A percentile compares a stretch with the other conserved stretches of the same genome.
Conservation (phyloP, 441 rosid species). For the Croton laevigatus region DNA sequence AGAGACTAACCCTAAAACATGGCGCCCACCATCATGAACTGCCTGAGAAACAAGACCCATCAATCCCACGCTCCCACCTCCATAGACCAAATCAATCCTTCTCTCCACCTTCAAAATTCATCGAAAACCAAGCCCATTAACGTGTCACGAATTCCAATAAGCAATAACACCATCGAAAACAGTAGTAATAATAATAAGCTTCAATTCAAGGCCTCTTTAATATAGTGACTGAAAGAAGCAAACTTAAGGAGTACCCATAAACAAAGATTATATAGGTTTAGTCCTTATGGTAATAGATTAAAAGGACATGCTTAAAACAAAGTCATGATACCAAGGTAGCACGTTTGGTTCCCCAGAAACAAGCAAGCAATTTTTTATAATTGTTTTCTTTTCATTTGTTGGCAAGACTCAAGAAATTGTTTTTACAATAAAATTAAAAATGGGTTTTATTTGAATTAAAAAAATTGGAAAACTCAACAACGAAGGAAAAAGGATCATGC, state of each 20-base stretch:
- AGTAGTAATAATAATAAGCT: constrained; percentile 22
- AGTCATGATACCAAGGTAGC: constrained; percentile 59
- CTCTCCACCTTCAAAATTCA: constrained; percentile 76
- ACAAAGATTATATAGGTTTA: constrained; percentile 32
- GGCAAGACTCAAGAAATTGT: neutral
- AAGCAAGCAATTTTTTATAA: constrained; percentile 11
- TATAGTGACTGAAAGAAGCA: constrained; percentile 14
- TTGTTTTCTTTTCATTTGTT: neutral
- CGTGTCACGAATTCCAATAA: constrained; percentile 35
- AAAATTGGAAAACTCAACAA: neutral
- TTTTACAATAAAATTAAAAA: neutral
- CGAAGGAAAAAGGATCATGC: constrained; percentile 60
- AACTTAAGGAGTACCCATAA: constrained; percentile 35
- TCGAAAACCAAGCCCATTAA: constrained; percentile 40
- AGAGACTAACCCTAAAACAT: constrained; percentile 87
- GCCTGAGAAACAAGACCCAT: constrained; percentile 99
- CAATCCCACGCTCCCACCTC: constrained; percentile 98
- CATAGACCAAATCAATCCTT: constrained; percentile 93
- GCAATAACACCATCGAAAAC: constrained; percentile 4
- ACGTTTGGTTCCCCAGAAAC: constrained; percentile 41
- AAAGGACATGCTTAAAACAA: constrained; percentile 44
- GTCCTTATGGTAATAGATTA: constrained; percentile 1
- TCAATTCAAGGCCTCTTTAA: constrained; percentile 9
- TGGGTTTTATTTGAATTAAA: neutral
- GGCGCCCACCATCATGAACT: constrained; percentile 99